These are phyloP conservation scores for Candida sakaeoensis DNA, from an alignment of 805 yeast genomes.

Conservation along the genomic window DNA sequence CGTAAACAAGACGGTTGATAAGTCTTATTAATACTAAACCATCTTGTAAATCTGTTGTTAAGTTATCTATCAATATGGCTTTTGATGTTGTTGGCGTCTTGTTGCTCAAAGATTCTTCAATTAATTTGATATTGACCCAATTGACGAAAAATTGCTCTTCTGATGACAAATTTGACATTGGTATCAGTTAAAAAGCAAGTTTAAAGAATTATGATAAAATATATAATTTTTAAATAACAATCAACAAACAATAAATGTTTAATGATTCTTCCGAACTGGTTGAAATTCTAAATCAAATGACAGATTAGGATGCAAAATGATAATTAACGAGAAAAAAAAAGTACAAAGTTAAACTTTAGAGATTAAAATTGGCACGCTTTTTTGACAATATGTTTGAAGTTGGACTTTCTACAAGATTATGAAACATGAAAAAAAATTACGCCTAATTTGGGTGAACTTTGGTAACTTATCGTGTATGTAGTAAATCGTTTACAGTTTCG, in stretches of 20 bases:
- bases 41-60: slow-evolving; percentile 33
- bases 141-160: slow-evolving; percentile 42
- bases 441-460: not conserved
- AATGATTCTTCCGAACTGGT: no score
- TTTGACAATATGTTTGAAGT: no score
- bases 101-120: slow-evolving; percentile 10
- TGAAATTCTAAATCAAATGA: no score
- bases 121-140: slow-evolving; percentile 45
- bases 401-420: not conserved
- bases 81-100: slow-evolving; percentile 7
- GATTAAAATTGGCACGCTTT: not conserved
- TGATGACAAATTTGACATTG: not conserved
- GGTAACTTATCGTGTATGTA: no score
- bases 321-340: not conserved
- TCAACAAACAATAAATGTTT: no score
- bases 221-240: no score
- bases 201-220: no score
- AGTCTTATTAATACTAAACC: slow-evolving; percentile 39
- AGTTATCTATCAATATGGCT: slow-evolving; percentile 11
- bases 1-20: slow-evolving; percentile 28
- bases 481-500: no score
- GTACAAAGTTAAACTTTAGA: not conserved
- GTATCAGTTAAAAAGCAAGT: no score
- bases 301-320: no score
- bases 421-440: no score